phyloP scores from a whole-genome alignment of 2,329 filamentous ascomycete genomes.

The Arachnomyces sp. region DNA sequence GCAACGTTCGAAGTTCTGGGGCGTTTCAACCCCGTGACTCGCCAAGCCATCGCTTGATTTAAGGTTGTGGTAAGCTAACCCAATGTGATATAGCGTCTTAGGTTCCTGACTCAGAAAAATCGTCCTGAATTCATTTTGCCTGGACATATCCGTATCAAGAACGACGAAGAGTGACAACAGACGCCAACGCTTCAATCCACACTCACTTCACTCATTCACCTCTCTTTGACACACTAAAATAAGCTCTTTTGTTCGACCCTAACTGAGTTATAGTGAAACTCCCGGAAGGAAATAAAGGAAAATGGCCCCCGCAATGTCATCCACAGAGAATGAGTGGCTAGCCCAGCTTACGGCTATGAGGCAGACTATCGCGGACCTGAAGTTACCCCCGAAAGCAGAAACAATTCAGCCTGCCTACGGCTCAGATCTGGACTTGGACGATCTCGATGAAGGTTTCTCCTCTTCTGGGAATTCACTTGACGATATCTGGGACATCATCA shows the following conservation, averaged over 20 bases:
- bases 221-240: no score
- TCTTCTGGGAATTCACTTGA: constrained; percentile 53
- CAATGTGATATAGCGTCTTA: background rate
- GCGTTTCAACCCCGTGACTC: no score
- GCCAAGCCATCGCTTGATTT: background rate
- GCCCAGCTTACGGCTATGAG: constrained; percentile 80
- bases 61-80: background rate
- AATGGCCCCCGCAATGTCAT: constrained; percentile 1
- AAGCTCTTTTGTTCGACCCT: no score
- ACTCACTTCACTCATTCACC: no score
- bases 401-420: constrained; percentile 41
- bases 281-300: background rate
- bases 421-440: constrained; percentile 53
- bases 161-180: no score
- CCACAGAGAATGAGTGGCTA: constrained; percentile 61
- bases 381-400: constrained; percentile 44
- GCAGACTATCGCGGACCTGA: constrained; percentile 68
- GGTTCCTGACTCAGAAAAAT: no score
- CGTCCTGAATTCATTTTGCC: no score
- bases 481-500: constrained; percentile 91
- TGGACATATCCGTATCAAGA: no score
- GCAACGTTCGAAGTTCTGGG: no score
- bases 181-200: no score
- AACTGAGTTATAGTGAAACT: background rate
- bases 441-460: constrained; percentile 49